Percentiles rank a stretch among this genome's conserved stretches.
phyloP scores from a whole-genome alignment of 2,329 filamentous ascomycete genomes.

The Aspergillus aculeatus region DNA sequence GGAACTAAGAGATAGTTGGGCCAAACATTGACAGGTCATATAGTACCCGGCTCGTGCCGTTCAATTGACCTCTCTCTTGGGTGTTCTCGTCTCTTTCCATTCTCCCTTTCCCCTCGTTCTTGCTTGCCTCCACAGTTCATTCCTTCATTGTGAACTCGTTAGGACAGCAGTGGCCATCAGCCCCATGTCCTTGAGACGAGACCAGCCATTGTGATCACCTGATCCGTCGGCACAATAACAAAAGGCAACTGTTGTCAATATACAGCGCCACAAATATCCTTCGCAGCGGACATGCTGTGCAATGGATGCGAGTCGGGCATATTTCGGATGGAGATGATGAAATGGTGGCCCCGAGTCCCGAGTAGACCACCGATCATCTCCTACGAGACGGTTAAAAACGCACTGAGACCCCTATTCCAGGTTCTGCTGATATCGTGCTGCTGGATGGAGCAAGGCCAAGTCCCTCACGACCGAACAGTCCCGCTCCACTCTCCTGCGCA shows the following conservation, averaged over 20 bases:
- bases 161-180: slow-evolving; percentile 22
- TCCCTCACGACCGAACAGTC: neutral
- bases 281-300: neutral
- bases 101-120: slow-evolving; percentile 9
- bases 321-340: slow-evolving; percentile 58
- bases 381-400: slow-evolving; percentile 31
- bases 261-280: neutral
- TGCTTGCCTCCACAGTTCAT: slow-evolving; percentile 26
- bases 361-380: slow-evolving; percentile 18
- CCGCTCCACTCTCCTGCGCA: neutral
- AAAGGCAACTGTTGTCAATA: neutral
- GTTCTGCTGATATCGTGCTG: slow-evolving; percentile 9
- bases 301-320: slow-evolving; percentile 60
- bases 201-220: slow-evolving; percentile 21
- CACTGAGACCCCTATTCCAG: slow-evolving; percentile 27
- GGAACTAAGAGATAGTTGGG: neutral
- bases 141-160: slow-evolving; percentile 29
- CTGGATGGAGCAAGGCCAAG: neutral
- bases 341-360: slow-evolving; percentile 57
- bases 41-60: neutral
- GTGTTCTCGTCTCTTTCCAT: neutral
- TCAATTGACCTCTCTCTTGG: neutral
- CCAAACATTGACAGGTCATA: neutral
- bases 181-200: slow-evolving; percentile 26
- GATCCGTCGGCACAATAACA: slow-evolving; percentile 25